Conservation (phyloP, 2,329 filamentous ascomycete genomes). For the Nigrospora osmanthi region DNA sequence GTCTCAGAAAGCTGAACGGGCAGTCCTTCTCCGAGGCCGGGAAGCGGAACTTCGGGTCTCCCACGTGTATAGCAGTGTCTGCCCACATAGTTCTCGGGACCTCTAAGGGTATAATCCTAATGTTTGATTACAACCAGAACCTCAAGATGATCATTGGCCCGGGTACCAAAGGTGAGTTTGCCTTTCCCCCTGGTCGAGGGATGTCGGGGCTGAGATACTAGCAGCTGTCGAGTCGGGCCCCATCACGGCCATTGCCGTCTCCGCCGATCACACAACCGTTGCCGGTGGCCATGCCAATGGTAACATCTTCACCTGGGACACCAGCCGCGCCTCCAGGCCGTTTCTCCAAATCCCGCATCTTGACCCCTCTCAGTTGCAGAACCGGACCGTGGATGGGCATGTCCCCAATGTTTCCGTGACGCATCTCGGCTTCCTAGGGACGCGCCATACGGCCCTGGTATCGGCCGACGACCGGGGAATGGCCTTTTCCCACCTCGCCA, state of each 20-base stretch:
- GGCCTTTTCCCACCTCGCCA: constrained; percentile 96
- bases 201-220: constrained; percentile 18
- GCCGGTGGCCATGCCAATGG: constrained; percentile 86
- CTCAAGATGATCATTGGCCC: constrained; percentile 90
- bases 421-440: constrained; percentile 92
- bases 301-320: constrained; percentile 95
- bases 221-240: constrained; percentile 83
- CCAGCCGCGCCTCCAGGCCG: constrained; percentile 69
- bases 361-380: constrained; percentile 54
- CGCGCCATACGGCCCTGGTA: constrained; percentile 85
- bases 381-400: constrained; percentile 73
- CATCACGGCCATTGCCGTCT: constrained; percentile 80
- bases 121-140: constrained; percentile 97
- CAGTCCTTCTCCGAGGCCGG: constrained; percentile 91
- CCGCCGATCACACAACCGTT: constrained; percentile 87
- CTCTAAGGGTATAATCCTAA: constrained; percentile 84
- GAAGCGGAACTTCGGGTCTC: constrained; percentile 83
- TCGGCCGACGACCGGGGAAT: constrained; percentile 93
- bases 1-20: constrained; percentile 77
- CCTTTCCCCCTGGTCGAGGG: neutral
- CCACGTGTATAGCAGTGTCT: constrained; percentile 83
- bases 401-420: constrained; percentile 69
- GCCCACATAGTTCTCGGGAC: constrained; percentile 87
- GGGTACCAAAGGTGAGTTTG: constrained; percentile 72
- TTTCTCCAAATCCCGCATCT: constrained; percentile 83